Percentiles rank a stretch among this genome's conserved stretches.
phyloP scores from a whole-genome alignment of 208 protist species.

The Leishmania aethiopica region DNA sequence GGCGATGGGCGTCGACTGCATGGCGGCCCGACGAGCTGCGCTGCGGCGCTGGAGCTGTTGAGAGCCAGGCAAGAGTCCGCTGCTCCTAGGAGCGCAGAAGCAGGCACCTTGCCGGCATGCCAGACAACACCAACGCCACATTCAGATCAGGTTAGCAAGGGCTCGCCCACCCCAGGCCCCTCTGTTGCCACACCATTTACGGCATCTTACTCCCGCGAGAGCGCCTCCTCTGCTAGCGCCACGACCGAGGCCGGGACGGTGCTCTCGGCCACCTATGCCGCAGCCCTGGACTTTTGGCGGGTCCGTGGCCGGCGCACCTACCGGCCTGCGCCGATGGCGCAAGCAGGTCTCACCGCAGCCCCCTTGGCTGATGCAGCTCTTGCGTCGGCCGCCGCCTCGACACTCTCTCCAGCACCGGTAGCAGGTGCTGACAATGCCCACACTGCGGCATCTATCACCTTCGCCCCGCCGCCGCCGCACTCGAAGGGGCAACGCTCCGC shows the following conservation, averaged over 20 bases:
- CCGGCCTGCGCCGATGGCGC: not conserved
- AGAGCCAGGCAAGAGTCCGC: not conserved
- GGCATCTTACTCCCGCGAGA: not conserved
- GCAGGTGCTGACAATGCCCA: not conserved
- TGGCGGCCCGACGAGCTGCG: not conserved
- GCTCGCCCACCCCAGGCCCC: not conserved
- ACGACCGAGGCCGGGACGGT: not conserved
- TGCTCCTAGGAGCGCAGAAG: not conserved
- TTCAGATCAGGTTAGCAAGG: not conserved
- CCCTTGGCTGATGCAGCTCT: not conserved
- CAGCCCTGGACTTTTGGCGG: conserved; percentile 16
- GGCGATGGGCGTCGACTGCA: not conserved
- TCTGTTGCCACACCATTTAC: not conserved
- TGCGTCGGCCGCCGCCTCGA: too few relatives aligned
- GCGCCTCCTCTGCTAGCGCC: not conserved
- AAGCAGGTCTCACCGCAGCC: not conserved
- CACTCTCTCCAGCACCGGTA: not conserved
- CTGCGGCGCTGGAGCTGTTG: not conserved
- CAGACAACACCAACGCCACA: not conserved
- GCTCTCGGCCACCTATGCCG: conserved; percentile 19
- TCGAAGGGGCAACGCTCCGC: not conserved
- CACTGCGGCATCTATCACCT: not conserved
- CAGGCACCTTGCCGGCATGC: not conserved
- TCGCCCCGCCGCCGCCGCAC: not conserved
- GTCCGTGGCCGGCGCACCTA: not conserved